Conservation (phyloP, 495 filamentous ascomycete genomes). For the Aspergillus wentii region DNA sequence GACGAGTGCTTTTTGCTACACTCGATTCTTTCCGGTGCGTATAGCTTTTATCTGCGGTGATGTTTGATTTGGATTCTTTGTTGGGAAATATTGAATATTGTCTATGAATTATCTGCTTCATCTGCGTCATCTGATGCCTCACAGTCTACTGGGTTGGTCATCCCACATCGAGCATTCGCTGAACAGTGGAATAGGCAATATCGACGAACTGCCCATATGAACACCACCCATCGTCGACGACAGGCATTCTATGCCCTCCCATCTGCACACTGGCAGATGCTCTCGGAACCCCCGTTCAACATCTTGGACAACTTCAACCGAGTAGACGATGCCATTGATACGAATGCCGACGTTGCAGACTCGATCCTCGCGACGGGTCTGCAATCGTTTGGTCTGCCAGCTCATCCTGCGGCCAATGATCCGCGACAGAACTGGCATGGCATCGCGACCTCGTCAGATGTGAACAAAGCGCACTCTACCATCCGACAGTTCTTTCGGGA, state of each 20-base stretch:
- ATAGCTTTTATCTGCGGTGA: too few species aligned
- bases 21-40: slow-evolving; percentile 85
- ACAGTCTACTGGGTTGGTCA: too few species aligned
- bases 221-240: slow-evolving; percentile 81
- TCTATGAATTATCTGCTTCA: too few species aligned
- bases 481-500: slow-evolving; percentile 92
- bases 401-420: slow-evolving; percentile 24
- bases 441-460: slow-evolving; percentile 59
- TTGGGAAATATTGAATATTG: too few species aligned
- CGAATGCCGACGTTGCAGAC: slow-evolving; percentile 77
- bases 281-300: slow-evolving; percentile 75
- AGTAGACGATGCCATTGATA: slow-evolving; percentile 84
- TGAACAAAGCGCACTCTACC: slow-evolving; percentile 88
- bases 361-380: slow-evolving; percentile 66
- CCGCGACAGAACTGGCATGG: slow-evolving; percentile 55
- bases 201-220: slow-evolving; percentile 73
- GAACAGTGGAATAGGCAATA: too few species aligned
- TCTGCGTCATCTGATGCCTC: too few species aligned
- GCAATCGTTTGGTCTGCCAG: slow-evolving; percentile 53
- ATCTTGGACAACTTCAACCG: slow-evolving; percentile 68
- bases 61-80: too few species aligned
- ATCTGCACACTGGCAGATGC: slow-evolving; percentile 70
- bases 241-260: slow-evolving; percentile 92
- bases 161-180: too few species aligned
- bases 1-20: slow-evolving; percentile 66